Conservation (phyloP, 768 basidiomycete species). For the Cyclocybe aegerita region DNA sequence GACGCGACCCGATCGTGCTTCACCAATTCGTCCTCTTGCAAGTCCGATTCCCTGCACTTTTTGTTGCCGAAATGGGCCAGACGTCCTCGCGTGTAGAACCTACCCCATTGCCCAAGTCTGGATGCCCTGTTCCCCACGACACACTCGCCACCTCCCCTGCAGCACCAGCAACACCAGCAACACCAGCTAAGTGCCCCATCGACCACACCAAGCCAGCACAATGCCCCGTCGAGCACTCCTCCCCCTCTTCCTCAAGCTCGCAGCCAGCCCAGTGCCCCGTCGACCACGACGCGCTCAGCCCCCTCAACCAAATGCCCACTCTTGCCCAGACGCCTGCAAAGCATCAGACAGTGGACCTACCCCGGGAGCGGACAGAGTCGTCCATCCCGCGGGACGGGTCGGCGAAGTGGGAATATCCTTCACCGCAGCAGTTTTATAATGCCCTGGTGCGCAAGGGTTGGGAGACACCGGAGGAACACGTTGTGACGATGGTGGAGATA, state of each 20-base stretch:
- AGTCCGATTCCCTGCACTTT: too few relatives aligned
- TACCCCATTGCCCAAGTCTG: constrained; percentile 16
- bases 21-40: not conserved
- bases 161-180: constrained; percentile 14
- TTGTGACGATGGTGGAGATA: constrained; percentile 97
- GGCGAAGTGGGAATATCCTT: constrained; percentile 90
- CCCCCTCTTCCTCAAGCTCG: constrained; percentile 13
- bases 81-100: constrained; percentile 38
- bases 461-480: constrained; percentile 95
- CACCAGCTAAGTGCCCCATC: constrained; percentile 37
- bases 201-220: constrained; percentile 29
- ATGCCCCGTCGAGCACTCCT: constrained; percentile 45
- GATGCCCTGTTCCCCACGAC: constrained; percentile 43
- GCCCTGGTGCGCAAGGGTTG: constrained; percentile 94
- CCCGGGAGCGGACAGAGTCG: constrained; percentile 73
- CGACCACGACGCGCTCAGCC: constrained; percentile 59
- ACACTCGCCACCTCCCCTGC: constrained; percentile 7
- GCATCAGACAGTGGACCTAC: constrained; percentile 57
- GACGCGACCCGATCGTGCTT: not conserved
- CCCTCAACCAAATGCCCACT: constrained; percentile 86
- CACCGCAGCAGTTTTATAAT: constrained; percentile 97
- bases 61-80: constrained; percentile 38
- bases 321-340: constrained; percentile 69
- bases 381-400: constrained; percentile 76
- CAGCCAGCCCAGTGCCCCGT: constrained; percentile 60